Evolutionary conservation across 2,329 filamentous ascomycete species (phyloP), one percentile per base, ranked within the genome.

Genomic region (Epichloe coenophiala): DNA sequence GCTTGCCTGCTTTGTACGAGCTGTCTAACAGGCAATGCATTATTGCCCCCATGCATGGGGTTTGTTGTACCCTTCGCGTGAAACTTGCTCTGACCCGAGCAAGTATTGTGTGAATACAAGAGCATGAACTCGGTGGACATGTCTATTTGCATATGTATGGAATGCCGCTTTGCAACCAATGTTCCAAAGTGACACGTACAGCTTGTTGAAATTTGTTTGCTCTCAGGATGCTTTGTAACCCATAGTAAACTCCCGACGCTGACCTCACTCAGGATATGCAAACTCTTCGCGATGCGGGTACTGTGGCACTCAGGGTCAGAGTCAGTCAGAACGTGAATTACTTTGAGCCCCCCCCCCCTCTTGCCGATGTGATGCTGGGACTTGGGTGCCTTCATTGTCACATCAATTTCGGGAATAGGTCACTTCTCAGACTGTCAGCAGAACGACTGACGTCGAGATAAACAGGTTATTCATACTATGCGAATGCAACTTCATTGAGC

Each of bases 401-500:
- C n/a, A 43, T 13, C 19, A n/a, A 40, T 36, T 12, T 45, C 27
- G 13, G 17, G n/a, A 5, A 37, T 17, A 11, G n/a, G 17, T 40
- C 45, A 40, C 23, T 13, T 23, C 19, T 15, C 17, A 12, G 41
- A 21, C n/a, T 36, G 39, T 59, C 57, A 56, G 55, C 56, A 52
- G 50, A 55, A 53, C 48, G 41, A 60, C 63, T 66, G 51, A 62
- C 59, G 47, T 58, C 53, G 45, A 39, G 54, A 42, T 46, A 31
- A 49, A 42, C 59, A 88, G 86, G 84, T 59, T 84, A 77, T 60
- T 84, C 81, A 31, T 90, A 88, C 66, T 89, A 87, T 68, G 78
- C 78, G 38, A 72, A 72, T 47, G 73, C 84, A 47, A 74, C 72
- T 43, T 77, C 73, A 23, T 65, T 91, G 59, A 81, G 74, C 45